These are phyloP conservation scores for Geotrichum fermentans DNA, from an alignment of 1,139 yeast species.

Conservation along the genomic window DNA sequence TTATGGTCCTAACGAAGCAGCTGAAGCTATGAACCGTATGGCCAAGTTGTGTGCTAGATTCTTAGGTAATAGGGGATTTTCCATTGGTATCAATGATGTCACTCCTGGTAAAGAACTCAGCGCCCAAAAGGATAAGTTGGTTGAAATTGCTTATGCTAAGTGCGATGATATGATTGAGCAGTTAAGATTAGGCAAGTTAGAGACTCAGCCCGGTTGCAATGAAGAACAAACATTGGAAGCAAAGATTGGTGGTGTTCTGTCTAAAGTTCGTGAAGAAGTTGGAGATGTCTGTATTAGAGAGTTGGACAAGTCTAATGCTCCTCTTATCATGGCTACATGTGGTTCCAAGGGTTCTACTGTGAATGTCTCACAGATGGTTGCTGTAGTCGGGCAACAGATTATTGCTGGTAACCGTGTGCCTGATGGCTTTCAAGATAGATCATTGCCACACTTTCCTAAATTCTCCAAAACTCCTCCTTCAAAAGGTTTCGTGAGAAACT, in stretches of 20 bases:
- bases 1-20: constrained; percentile 93
- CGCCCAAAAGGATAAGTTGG: constrained; percentile 77
- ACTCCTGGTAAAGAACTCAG: constrained; percentile 84
- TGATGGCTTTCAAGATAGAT: constrained; percentile 97
- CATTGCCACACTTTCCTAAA: constrained; percentile 94
- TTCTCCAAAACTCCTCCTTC: constrained; percentile 96
- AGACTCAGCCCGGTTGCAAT: constrained; percentile 98
- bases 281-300: constrained; percentile 96
- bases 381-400: constrained; percentile 98
- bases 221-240: constrained; percentile 98
- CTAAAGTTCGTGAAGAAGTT: constrained; percentile 97
- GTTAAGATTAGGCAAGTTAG: constrained; percentile 80
- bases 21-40: constrained; percentile 95
- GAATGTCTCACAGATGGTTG: constrained; percentile 99
- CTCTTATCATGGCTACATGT: constrained; percentile 97
- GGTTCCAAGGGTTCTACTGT: constrained; percentile 98
- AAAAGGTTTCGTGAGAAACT: constrained; percentile 94
- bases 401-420: constrained; percentile 99
- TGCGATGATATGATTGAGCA: constrained; percentile 86
- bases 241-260: constrained; percentile 89
- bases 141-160: constrained; percentile 82
- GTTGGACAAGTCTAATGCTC: constrained; percentile 86
- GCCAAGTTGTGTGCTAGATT: constrained; percentile 94
- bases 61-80: constrained; percentile 91
- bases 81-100: constrained; percentile 96